A percentile compares a stretch with the other conserved stretches of the same genome.
These are phyloP conservation scores for Fraxinus sp. DNA, from an alignment of 305 asterid genomes.

Conservation along the genomic window DNA sequence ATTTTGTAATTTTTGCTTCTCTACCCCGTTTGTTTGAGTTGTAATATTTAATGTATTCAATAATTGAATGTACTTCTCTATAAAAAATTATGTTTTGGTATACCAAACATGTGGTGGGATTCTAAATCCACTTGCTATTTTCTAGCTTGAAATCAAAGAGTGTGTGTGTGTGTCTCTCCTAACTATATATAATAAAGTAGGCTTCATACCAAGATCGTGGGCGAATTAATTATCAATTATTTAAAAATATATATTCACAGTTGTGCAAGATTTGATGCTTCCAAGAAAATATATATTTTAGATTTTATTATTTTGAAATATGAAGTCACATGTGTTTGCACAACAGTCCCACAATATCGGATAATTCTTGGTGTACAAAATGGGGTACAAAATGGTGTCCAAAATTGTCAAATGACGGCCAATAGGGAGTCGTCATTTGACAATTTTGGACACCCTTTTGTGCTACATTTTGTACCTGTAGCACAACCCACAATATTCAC, in stretches of 20 bases:
- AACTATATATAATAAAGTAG: neutral
- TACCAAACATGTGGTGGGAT: neutral
- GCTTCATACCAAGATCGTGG: neutral
- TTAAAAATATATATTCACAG: no score
- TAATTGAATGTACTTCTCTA: neutral
- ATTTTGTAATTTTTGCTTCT: neutral
- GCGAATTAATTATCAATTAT: neutral
- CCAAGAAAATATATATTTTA: neutral
- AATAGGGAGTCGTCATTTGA: no score
- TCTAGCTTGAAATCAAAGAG: neutral
- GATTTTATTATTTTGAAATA: no score
- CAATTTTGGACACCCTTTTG: no score
- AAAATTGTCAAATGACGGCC: no score
- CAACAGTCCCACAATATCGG: no score
- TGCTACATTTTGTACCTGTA: no score
- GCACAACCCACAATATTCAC: no score
- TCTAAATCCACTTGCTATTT: neutral
- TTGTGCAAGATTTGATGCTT: neutral
- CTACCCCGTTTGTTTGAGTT: neutral
- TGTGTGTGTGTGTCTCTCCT: neutral
- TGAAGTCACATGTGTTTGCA: no score
- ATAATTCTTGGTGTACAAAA: no score
- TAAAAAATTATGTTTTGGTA: neutral
- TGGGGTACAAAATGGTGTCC: no score
- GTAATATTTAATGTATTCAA: constrained; percentile 1